Evolutionary conservation across 2,329 filamentous ascomycete species (phyloP).

Genomic region (Calonectria henricotiae): DNA sequence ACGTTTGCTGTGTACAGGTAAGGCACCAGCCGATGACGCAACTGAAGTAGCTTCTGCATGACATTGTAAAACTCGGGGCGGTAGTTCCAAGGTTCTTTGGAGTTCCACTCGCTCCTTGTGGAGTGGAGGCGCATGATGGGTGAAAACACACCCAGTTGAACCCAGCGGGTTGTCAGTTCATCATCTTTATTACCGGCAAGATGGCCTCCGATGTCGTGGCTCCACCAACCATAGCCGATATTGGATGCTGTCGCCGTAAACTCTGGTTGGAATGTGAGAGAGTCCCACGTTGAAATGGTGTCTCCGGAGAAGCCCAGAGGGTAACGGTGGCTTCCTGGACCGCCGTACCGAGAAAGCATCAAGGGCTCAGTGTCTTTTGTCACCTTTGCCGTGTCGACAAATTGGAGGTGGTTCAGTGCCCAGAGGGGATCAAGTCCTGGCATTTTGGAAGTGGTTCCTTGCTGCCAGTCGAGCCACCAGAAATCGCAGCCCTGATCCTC

Average conservation of each 20-base stretch:
- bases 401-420: constrained; percentile 78
- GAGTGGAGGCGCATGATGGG: constrained; percentile 76
- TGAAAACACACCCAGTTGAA: constrained; percentile 75
- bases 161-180: constrained; percentile 74
- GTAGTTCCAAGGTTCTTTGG: constrained; percentile 76
- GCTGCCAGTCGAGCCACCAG: constrained; percentile 81
- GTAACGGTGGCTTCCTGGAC: constrained; percentile 76
- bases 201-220: constrained; percentile 79
- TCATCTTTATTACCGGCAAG: constrained; percentile 71
- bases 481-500: constrained; percentile 74
- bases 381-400: constrained; percentile 64
- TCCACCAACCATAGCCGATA: constrained; percentile 80
- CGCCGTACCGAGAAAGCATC: constrained; percentile 75
- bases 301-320: constrained; percentile 78
- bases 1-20: constrained; percentile 75
- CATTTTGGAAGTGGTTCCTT: constrained; percentile 70
- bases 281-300: constrained; percentile 73
- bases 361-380: constrained; percentile 60
- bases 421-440: constrained; percentile 76
- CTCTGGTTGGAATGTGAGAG: constrained; percentile 76
- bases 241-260: constrained; percentile 79
- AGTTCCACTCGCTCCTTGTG: constrained; percentile 71
- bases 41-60: constrained; percentile 67
- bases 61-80: constrained; percentile 63
- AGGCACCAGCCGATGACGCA: constrained; percentile 74